Base-by-base conservation (phyloP, 352 stramenopile species). In the Phytophthora capsici region DNA sequence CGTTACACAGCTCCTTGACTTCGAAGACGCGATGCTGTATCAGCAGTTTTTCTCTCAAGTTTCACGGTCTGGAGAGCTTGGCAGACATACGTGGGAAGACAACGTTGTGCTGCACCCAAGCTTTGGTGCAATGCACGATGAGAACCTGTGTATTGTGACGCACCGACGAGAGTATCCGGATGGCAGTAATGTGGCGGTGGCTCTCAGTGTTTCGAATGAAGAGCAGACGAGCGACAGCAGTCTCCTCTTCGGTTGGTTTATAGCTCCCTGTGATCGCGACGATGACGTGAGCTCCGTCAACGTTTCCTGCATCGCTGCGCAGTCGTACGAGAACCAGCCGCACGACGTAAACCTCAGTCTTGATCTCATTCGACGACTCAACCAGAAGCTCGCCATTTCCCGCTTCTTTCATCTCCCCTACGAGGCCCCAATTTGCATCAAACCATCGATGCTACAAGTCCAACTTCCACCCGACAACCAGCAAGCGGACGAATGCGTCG, bases 211-310 rank as follows among this genome's bases (percentile, higher is more conserved):
- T 10, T 45, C 44, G 14, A 54, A 66, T 22, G 47, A 65, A 7
- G 65, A 69, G 26, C 63, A 79, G 8, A 50, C 43, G 0, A 63
- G 60, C 26, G 74, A 80, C 45, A 54, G 25, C 19, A 66, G 71
- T n/a, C 44, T 90, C 16, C 56, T 87, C 19, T 89, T 90, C 40
- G 80, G 77, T 16, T 90, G 79, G 79, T 81, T 89, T 34, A 49
- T 90, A 13, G 71, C 75, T 4, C 78, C 79, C 4, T 77, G 76
- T 41, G 63, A 47, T 20, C 56, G 71, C n/a, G 63, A 72, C 37
- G 68, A 77, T 16, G 69, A 71, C 0, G 37, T 68, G 10, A 69
- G 54, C 3, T 60, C 68, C 0, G 68, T 89, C 20, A 89, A 77
- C 37, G 77, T 86, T 14, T 87, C 82, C n/a, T 87, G 80, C 40